Percentiles rank a stretch among this genome's conserved stretches.
phyloP scores from a whole-genome alignment of 164 flowering plant species.

The Tetrastigma voinierianum region DNA sequence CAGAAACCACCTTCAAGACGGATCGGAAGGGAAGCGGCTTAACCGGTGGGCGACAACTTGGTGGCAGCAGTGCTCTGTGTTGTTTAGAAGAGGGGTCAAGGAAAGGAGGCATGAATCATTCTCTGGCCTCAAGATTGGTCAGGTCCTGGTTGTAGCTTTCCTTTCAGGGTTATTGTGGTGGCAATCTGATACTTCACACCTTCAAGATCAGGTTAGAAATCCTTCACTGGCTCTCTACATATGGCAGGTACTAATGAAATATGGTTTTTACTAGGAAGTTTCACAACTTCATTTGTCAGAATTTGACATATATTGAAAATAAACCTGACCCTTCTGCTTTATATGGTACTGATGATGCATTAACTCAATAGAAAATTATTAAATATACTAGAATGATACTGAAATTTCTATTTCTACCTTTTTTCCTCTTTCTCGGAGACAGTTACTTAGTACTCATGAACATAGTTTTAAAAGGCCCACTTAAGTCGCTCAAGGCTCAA shows the following conservation, averaged over 20 bases:
- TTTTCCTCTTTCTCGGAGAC: no score
- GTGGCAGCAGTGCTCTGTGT: constrained; percentile 61
- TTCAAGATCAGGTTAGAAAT: constrained; percentile 57
- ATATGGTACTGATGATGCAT: not conserved
- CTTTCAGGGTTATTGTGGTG: constrained; percentile 61
- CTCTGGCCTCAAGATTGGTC: constrained; percentile 36
- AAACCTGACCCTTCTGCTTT: not conserved
- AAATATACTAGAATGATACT: no score
- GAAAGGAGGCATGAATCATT: constrained; percentile 56
- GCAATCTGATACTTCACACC: constrained; percentile 34
- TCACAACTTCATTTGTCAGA: not conserved
- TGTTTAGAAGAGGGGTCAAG: constrained; percentile 52
- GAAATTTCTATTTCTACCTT: no score
- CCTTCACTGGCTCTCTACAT: not conserved
- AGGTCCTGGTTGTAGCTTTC: constrained; percentile 41
- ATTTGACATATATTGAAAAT: not conserved
- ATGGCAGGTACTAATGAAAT: no score
- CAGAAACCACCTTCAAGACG: not conserved
- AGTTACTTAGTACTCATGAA: no score
- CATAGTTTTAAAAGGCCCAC: no score
- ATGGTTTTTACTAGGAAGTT: not conserved
- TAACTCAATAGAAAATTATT: no score
- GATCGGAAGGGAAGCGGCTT: constrained; percentile 18
- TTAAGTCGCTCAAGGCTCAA: no score
- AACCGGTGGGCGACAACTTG: constrained; percentile 56